Conservation (phyloP, 2,329 filamentous ascomycete species). For the Stagonosporopsis vannaccii region DNA sequence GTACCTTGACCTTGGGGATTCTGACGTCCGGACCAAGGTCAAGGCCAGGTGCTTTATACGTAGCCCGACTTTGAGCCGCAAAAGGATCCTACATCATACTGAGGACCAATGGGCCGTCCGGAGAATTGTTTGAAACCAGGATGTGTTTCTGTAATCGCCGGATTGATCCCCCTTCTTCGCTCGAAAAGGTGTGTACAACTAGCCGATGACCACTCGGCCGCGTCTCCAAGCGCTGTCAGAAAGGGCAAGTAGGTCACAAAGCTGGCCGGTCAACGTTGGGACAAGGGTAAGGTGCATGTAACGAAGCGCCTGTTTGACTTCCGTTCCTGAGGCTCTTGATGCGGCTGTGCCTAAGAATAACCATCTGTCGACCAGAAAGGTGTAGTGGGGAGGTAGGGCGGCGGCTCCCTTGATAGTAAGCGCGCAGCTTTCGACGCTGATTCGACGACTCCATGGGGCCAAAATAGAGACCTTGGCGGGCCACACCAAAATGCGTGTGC, state of each 20-base stretch:
- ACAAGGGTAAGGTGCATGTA: constrained; percentile 33
- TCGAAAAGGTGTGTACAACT: constrained; percentile 42
- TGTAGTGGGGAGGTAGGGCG: constrained; percentile 38
- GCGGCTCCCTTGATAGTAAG: constrained; percentile 33
- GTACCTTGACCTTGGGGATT: constrained; percentile 37
- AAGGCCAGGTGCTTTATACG: constrained; percentile 43
- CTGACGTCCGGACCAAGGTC: constrained; percentile 30
- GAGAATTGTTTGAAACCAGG: constrained; percentile 51
- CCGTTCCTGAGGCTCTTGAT: constrained; percentile 33
- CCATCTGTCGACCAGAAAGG: constrained; percentile 25
- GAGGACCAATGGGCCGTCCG: constrained; percentile 41
- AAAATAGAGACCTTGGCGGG: constrained; percentile 29
- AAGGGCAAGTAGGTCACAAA: constrained; percentile 36
- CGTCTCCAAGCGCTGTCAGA: constrained; percentile 41
- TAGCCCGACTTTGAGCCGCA: constrained; percentile 28
- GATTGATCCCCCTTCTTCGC: constrained; percentile 35
- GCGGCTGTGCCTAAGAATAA: constrained; percentile 49
- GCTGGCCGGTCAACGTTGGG: constrained; percentile 38
- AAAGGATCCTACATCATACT: constrained; percentile 32
- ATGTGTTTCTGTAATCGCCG: constrained; percentile 52
- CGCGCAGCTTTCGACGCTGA: constrained; percentile 33
- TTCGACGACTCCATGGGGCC: constrained; percentile 32
- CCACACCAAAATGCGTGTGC: constrained; percentile 23
- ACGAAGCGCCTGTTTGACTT: constrained; percentile 49
- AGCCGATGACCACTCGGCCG: constrained; percentile 39